phyloP scores from a whole-genome alignment of 768 basidiomycete genomes.

The Sarcodon aspratus region DNA sequence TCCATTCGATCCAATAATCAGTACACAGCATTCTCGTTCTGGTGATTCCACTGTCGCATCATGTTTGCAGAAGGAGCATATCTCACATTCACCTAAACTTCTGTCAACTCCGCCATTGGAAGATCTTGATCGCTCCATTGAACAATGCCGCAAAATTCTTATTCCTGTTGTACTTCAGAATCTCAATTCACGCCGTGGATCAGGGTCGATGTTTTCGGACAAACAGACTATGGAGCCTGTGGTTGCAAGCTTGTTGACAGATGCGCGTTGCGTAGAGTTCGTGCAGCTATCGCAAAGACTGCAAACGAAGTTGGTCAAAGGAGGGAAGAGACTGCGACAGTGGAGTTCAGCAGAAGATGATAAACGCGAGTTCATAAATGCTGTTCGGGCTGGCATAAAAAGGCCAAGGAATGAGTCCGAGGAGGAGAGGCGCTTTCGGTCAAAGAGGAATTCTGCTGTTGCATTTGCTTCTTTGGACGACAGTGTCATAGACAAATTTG shows the following conservation, averaged over 20 bases:
- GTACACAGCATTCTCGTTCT: neutral
- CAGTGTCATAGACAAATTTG: neutral
- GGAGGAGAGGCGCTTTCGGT: neutral
- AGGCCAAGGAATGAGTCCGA: neutral
- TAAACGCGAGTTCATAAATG: neutral
- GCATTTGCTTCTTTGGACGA: neutral
- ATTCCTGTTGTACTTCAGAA: constrained; percentile 3
- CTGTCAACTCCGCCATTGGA: neutral
- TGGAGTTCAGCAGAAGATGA: neutral
- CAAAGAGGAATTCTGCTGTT: neutral
- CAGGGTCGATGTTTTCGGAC: constrained; percentile 4
- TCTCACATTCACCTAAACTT: neutral
- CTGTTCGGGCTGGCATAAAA: constrained; percentile 1
- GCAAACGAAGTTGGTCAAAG: constrained; percentile 4
- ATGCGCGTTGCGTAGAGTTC: constrained; percentile 10
- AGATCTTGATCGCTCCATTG: constrained; percentile 1
- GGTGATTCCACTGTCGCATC: neutral
- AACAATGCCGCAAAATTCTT: constrained; percentile 5
- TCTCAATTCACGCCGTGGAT: constrained; percentile 4
- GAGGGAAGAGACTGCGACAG: neutral
- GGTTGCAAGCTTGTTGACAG: constrained; percentile 4
- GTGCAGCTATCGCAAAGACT: constrained; percentile 7
- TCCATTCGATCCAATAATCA: neutral
- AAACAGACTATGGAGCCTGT: neutral
- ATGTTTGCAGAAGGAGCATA: neutral